These are phyloP conservation scores for Mortierella sp. DNA, from an alignment of 371 early-diverging fungal genomes.

Conservation along the genomic window DNA sequence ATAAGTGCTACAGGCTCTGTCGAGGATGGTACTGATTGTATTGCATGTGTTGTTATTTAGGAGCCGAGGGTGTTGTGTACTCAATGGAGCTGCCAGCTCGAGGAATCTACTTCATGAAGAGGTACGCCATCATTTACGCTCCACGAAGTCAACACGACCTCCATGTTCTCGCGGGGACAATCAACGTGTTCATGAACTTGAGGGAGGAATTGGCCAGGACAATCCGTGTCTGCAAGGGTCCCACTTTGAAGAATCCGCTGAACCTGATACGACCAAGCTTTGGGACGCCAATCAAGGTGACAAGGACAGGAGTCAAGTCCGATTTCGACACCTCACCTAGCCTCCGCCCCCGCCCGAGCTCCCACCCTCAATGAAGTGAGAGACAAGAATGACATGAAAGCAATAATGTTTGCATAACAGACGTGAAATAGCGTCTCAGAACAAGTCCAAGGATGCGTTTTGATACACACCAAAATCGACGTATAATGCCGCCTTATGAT, in stretches of 20 bases:
- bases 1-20: background rate
- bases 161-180: conserved; percentile 11
- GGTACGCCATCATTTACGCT: conserved; percentile 12
- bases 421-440: too few species aligned
- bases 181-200: conserved; percentile 17
- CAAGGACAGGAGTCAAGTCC: conserved; percentile 8
- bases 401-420: too few species aligned
- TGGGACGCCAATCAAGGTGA: conserved; percentile 22
- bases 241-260: conserved; percentile 5
- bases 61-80: conserved; percentile 21
- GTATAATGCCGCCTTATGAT: too few species aligned
- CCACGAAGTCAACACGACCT: conserved; percentile 21
- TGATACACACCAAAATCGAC: too few species aligned
- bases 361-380: too few species aligned
- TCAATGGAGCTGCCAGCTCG: conserved; percentile 13
- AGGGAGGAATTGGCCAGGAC: conserved; percentile 11
- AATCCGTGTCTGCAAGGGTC: conserved; percentile 10
- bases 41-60: conserved; percentile 9
- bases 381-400: too few species aligned
- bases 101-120: conserved; percentile 17
- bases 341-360: background rate
- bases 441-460: too few species aligned
- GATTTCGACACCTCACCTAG: conserved; percentile 8
- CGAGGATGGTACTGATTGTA: background rate
- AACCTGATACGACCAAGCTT: conserved; percentile 21